phyloP scores from a whole-genome alignment of 2,329 filamentous ascomycete genomes.

The Claviceps spartinae region DNA sequence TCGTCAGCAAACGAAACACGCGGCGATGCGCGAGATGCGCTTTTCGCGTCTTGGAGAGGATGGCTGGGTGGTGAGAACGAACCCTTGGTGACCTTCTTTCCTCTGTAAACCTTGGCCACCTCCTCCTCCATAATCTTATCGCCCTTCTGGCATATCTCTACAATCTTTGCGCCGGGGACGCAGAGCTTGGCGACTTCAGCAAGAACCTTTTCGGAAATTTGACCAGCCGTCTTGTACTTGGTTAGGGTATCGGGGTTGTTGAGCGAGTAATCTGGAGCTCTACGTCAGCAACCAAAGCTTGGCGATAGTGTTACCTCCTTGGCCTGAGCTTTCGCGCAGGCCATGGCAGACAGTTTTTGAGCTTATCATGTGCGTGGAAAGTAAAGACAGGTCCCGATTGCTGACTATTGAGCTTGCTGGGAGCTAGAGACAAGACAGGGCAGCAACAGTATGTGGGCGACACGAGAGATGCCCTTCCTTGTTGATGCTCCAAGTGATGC shows the following conservation, averaged over 20 bases:
- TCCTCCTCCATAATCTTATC: conserved; percentile 93
- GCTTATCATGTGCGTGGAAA: conserved; percentile 7
- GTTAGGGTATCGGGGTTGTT: conserved; percentile 90
- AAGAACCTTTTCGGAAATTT: conserved; percentile 92
- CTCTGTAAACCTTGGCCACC: conserved; percentile 89
- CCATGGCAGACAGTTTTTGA: conserved; percentile 5
- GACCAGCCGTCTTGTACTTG: conserved; percentile 95
- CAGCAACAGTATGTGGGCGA: background rate
- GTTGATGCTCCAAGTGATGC: background rate
- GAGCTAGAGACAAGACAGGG: background rate
- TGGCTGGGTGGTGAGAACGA: conserved; percentile 16
- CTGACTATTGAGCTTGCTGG: background rate
- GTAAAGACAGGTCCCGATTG: conserved; percentile 12
- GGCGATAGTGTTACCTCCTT: conserved; percentile 3
- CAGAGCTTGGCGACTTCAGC: conserved; percentile 65
- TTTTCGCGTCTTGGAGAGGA: background rate
- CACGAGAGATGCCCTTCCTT: background rate
- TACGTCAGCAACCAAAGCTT: background rate
- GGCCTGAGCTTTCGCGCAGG: background rate
- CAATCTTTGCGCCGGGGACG: conserved; percentile 78
- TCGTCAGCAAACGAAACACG: conserved; percentile 1
- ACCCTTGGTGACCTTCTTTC: conserved; percentile 95
- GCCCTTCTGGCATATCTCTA: conserved; percentile 88
- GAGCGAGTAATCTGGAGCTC: conserved; percentile 62
- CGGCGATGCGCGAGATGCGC: background rate